phyloP scores from a whole-genome alignment of 1,284 basidiomycete genomes.

The Ceratobasidium sp. region DNA sequence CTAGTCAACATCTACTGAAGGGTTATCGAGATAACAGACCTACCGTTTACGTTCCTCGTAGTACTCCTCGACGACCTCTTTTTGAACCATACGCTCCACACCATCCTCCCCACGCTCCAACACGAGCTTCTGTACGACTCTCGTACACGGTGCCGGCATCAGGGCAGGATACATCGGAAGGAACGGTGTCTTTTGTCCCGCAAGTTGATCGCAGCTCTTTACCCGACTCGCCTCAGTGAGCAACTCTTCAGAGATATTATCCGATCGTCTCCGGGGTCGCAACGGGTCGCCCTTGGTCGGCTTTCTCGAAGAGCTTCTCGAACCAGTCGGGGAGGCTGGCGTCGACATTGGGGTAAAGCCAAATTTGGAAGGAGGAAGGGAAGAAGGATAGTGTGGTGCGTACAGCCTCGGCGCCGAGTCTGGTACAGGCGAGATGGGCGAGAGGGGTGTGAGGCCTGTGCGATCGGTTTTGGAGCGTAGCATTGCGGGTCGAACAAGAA shows the following conservation, averaged over 20 bases:
- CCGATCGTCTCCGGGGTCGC: constrained; percentile 9
- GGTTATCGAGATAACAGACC: background rate
- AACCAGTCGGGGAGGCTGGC: constrained; percentile 8
- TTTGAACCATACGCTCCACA: constrained; percentile 22
- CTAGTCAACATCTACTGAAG: background rate
- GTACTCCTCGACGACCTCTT: constrained; percentile 27
- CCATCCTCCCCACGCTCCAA: constrained; percentile 19
- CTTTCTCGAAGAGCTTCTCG: background rate
- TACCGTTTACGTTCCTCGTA: constrained; percentile 32
- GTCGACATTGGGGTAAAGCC: constrained; percentile 23
- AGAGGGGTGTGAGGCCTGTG: background rate
- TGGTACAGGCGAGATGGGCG: constrained; percentile 1
- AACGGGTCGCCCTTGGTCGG: constrained; percentile 7
- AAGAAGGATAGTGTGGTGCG: constrained; percentile 18
- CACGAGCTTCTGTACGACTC: constrained; percentile 18
- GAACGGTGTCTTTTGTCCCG: constrained; percentile 2
- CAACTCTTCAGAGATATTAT: constrained; percentile 8
- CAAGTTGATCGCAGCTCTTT: constrained; percentile 20
- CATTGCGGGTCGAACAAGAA: constrained; percentile 29
- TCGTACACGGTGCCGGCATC: constrained; percentile 12
- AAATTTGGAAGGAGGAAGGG: constrained; percentile 24
- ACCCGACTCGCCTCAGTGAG: constrained; percentile 19
- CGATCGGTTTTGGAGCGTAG: constrained; percentile 33
- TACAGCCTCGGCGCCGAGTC: constrained; percentile 30
- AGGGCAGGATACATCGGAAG: constrained; percentile 34